Percentiles rank a stretch among this genome's conserved stretches.
Conservation (phyloP, 371 early-diverging fungal species). For the Polyrhizophydium stewartii region DNA sequence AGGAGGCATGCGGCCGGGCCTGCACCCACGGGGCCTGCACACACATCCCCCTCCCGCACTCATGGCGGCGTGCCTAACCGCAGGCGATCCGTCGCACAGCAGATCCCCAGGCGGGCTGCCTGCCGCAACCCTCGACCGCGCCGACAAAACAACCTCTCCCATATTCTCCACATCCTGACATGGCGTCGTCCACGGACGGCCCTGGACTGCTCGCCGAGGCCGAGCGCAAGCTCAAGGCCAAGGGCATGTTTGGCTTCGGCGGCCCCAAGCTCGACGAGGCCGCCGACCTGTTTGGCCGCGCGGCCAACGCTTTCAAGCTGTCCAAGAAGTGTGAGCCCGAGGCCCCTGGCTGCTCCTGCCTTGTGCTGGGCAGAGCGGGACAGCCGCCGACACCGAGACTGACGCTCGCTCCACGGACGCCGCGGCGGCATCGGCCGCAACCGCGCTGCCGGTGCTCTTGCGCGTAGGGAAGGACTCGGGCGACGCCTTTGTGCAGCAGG, state of each 20-base stretch:
- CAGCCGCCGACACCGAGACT: no score
- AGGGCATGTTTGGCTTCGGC: slow-evolving; percentile 70
- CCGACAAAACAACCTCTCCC: not conserved
- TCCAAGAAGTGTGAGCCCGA: slow-evolving; percentile 68
- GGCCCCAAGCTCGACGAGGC: slow-evolving; percentile 90
- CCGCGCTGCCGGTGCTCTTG: no score
- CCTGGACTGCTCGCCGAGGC: slow-evolving; percentile 26
- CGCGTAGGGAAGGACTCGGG: slow-evolving; percentile 88
- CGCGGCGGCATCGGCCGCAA: no score
- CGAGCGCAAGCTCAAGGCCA: slow-evolving; percentile 35
- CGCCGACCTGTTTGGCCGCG: slow-evolving; percentile 83
- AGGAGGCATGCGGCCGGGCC: no score
- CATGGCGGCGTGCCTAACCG: no score
- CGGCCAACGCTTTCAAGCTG: slow-evolving; percentile 87
- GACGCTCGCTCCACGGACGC: no score
- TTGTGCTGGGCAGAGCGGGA: not conserved
- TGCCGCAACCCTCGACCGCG: no score
- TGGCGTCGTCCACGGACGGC: slow-evolving; percentile 6
- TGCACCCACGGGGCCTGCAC: no score
- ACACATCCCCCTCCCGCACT: no score
- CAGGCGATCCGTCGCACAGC: no score
- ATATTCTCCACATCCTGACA: slow-evolving; percentile 22
- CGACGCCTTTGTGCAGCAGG: slow-evolving; percentile 80
- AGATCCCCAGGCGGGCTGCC: no score
- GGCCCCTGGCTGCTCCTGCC: not conserved